These are phyloP conservation scores for Andrographis paniculata DNA, from an alignment of 305 asterid genomes.

Conservation along the genomic window DNA sequence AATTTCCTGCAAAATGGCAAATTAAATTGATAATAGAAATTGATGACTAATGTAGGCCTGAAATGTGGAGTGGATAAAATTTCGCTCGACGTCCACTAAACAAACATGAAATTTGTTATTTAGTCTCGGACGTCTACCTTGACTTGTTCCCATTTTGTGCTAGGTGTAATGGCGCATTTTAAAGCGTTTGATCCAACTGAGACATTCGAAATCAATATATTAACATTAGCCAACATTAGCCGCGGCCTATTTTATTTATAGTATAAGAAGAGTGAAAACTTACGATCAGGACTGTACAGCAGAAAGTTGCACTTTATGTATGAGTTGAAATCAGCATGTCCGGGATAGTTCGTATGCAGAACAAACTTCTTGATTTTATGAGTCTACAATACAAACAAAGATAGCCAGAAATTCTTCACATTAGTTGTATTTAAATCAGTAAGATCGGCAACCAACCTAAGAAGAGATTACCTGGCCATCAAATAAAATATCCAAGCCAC, in stretches of 20 bases:
- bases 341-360: conserved; percentile 89
- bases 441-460: neutral
- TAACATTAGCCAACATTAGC: no score
- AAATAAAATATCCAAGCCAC: conserved; percentile 83
- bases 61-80: no score
- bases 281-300: conserved; percentile 50
- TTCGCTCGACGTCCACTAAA: no score
- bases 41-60: no score
- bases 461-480: conserved; percentile 63
- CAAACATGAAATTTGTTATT: no score
- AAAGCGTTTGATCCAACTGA: conserved; percentile 36
- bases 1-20: conserved; percentile 48
- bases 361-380: conserved; percentile 88
- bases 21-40: no score
- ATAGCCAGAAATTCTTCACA: conserved; percentile 1
- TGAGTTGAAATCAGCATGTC: conserved; percentile 93
- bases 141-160: conserved; percentile 90
- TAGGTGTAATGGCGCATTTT: conserved; percentile 62
- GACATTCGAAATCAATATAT: neutral
- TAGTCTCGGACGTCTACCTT: no score
- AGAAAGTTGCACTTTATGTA: conserved; percentile 89
- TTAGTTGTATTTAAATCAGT: neutral
- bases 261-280: conserved; percentile 23
- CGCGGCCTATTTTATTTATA: neutral
- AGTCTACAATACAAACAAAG: conserved; percentile 37